Evolutionary conservation across 768 basidiomycete genomes (phyloP).

Genomic region (Leccinellum albellum): DNA sequence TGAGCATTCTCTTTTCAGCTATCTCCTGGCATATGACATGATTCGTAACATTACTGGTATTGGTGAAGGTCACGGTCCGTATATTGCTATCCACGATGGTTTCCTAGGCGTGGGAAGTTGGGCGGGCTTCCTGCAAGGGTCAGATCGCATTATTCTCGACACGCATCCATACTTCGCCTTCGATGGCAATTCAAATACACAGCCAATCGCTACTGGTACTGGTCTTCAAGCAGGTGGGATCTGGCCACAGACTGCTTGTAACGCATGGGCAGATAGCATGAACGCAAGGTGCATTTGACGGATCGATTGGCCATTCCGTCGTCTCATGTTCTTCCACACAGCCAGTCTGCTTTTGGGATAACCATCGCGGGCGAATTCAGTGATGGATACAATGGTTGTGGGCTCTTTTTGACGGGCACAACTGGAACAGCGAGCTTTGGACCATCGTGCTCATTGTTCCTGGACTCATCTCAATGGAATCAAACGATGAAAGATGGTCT

Average conservation of each 20-base stretch:
- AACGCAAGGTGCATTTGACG: slow-evolving; percentile 38
- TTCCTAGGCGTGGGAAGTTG: slow-evolving; percentile 47
- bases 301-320: background rate
- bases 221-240: slow-evolving; percentile 37
- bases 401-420: slow-evolving; percentile 43
- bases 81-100: slow-evolving; percentile 60
- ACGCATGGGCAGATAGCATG: slow-evolving; percentile 52
- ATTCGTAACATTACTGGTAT: slow-evolving; percentile 70
- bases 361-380: slow-evolving; percentile 77
- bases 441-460: slow-evolving; percentile 40
- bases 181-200: slow-evolving; percentile 32
- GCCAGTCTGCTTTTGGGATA: slow-evolving; percentile 59
- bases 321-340: slow-evolving; percentile 16
- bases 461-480: slow-evolving; percentile 52
- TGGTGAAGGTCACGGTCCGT: slow-evolving; percentile 60
- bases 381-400: slow-evolving; percentile 63
- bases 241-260: slow-evolving; percentile 52
- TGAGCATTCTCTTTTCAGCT: slow-evolving; percentile 34
- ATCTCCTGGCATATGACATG: slow-evolving; percentile 55
- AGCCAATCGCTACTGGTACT: slow-evolving; percentile 33
- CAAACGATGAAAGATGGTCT: slow-evolving; percentile 49
- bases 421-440: slow-evolving; percentile 25
- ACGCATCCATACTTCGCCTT: slow-evolving; percentile 70
- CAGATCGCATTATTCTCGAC: slow-evolving; percentile 61
- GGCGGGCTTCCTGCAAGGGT: slow-evolving; percentile 51